Conservation (phyloP, 768 basidiomycete genomes). For the Suillus brevipes region DNA sequence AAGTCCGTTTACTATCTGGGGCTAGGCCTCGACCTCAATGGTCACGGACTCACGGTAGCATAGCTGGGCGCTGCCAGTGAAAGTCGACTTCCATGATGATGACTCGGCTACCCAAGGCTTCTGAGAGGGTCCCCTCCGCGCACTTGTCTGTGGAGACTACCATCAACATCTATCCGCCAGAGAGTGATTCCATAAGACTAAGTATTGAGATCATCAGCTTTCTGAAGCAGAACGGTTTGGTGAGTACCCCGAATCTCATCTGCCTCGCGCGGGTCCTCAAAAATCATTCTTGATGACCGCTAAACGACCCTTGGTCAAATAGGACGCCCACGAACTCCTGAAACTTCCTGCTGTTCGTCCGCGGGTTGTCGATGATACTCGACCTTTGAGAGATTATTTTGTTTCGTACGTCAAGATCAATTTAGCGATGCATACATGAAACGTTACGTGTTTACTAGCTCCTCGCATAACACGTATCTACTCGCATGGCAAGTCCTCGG, state of each 20-base stretch:
- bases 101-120: neutral
- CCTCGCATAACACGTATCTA: slow-evolving; percentile 70
- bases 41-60: no score
- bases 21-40: neutral
- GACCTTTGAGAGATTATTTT: slow-evolving; percentile 57
- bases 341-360: slow-evolving; percentile 36
- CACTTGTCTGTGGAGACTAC: slow-evolving; percentile 12
- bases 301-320: slow-evolving; percentile 10
- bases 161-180: slow-evolving; percentile 22
- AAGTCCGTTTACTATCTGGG: neutral
- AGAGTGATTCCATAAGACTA: slow-evolving; percentile 24
- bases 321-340: slow-evolving; percentile 33
- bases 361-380: slow-evolving; percentile 38
- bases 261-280: neutral
- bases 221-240: slow-evolving; percentile 34
- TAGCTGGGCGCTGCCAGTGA: no score
- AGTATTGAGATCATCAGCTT: slow-evolving; percentile 40
- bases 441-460: slow-evolving; percentile 33
- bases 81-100: neutral
- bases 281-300: neutral
- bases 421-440: neutral
- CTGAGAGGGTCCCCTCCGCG: neutral
- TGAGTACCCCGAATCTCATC: slow-evolving; percentile 14
- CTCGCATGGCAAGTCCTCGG: slow-evolving; percentile 58
- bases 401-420: slow-evolving; percentile 39